Conservation (phyloP, 1,139 yeast genomes). For the Tardiomyces digboiensis region DNA sequence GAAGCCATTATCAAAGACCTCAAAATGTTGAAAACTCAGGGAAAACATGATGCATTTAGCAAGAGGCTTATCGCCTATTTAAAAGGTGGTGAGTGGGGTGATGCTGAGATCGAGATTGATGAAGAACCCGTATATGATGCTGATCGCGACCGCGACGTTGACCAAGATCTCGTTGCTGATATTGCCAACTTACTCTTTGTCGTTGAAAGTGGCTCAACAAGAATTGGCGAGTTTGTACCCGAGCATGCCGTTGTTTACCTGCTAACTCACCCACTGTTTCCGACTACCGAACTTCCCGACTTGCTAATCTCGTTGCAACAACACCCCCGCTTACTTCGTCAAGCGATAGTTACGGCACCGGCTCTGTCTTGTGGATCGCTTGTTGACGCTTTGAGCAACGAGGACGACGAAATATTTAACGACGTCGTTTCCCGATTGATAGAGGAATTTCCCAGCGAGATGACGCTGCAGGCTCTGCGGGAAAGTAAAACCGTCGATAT, state of each 20-base stretch:
- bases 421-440: conserved; percentile 60
- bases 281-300: conserved; percentile 45
- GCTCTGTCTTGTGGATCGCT: conserved; percentile 57
- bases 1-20: conserved; percentile 20
- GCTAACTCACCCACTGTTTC: conserved; percentile 81
- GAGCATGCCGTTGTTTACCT: conserved; percentile 60
- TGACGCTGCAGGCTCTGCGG: conserved; percentile 9
- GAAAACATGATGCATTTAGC: conserved; percentile 15
- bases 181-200: conserved; percentile 38
- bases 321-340: conserved; percentile 60
- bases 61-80: conserved; percentile 18
- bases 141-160: conserved; percentile 60
- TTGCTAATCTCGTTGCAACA: conserved; percentile 41
- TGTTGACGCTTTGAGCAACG: conserved; percentile 42
- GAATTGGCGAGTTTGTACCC: conserved; percentile 29
- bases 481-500: conserved; percentile 8
- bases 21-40: conserved; percentile 15
- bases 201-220: conserved; percentile 2
- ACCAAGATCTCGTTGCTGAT: conserved; percentile 44
- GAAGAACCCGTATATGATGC: conserved; percentile 37
- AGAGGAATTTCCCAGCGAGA: conserved; percentile 40
- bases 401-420: conserved; percentile 51
- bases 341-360: conserved; percentile 73
- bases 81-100: conserved; percentile 19
- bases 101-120: conserved; percentile 20